Evolutionary conservation across 495 filamentous ascomycete species (phyloP).

Genomic region (Tuber indicum): DNA sequence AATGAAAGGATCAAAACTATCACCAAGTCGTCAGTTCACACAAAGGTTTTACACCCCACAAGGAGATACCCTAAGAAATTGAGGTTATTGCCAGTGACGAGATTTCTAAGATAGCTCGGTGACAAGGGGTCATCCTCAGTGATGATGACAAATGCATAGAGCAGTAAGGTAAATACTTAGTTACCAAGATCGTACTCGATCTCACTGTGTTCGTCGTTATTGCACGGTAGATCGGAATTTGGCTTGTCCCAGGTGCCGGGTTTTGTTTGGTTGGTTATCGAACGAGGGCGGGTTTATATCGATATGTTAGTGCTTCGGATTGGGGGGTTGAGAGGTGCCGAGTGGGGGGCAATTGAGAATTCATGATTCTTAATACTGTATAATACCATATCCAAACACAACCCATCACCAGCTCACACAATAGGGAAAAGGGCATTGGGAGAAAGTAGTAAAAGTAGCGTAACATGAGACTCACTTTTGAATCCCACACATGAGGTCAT

Average conservation of each 20-base stretch:
- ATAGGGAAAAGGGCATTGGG: not conserved
- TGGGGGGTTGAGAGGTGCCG: not conserved
- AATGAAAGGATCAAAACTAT: not conserved
- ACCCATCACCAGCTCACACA: not conserved
- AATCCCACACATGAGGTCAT: not conserved
- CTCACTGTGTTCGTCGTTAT: not conserved
- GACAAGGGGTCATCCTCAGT: not conserved
- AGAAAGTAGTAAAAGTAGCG: not conserved
- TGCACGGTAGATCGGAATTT: not conserved
- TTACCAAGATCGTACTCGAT: not conserved
- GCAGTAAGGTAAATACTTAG: not conserved
- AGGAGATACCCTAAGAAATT: not conserved
- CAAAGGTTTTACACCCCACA: not conserved
- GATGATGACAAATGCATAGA: not conserved
- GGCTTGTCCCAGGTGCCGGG: not conserved
- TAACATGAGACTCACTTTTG: not conserved
- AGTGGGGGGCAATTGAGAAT: not conserved
- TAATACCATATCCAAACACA: not conserved
- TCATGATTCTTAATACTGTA: not conserved
- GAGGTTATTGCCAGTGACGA: not conserved
- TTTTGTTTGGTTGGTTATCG: not conserved
- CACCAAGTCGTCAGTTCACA: not conserved
- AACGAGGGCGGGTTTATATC: not conserved
- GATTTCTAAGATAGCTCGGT: not conserved
- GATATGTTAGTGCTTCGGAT: not conserved